phyloP scores from a whole-genome alignment of 2,329 filamentous ascomycete genomes.

The Sordariomycetes sp. region DNA sequence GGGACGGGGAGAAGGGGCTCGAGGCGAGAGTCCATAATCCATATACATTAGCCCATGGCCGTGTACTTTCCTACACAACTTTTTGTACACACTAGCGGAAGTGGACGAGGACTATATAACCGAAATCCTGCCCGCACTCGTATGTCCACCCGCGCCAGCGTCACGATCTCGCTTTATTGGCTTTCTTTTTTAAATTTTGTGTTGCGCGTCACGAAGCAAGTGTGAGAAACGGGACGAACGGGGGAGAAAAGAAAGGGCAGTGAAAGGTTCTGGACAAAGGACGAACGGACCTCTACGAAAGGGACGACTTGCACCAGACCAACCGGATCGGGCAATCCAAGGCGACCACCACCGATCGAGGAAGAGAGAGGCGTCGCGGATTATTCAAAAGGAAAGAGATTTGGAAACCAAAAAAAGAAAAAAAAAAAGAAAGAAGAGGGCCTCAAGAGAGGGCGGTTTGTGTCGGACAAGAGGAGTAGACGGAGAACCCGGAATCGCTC shows the following conservation, averaged over 20 bases:
- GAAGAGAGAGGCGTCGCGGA: not conserved
- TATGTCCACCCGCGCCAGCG: not conserved
- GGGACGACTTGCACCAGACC: not conserved
- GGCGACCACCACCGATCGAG: not conserved
- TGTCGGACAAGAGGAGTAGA: not conserved
- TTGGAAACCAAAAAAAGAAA: no score
- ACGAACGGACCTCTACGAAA: not conserved
- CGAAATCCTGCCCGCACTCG: not conserved
- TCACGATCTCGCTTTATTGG: not conserved
- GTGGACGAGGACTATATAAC: not conserved
- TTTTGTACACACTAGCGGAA: not conserved
- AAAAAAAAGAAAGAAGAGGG: not conserved
- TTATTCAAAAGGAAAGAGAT: not conserved
- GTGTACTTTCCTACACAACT: not conserved
- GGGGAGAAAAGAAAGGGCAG: not conserved
- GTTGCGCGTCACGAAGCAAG: not conserved
- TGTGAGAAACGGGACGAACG: not conserved
- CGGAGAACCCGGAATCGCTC: no score
- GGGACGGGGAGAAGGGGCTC: not conserved
- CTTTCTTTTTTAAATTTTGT: not conserved
- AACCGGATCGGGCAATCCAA: not conserved
- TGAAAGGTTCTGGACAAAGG: not conserved
- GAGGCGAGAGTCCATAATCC: not conserved
- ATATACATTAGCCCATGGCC: not conserved
- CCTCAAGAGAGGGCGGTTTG: not conserved